A percentile compares a stretch with the other conserved stretches of the same genome.
Evolutionary conservation across 768 basidiomycete species (phyloP).

Genomic region (Podaxis sp.): DNA sequence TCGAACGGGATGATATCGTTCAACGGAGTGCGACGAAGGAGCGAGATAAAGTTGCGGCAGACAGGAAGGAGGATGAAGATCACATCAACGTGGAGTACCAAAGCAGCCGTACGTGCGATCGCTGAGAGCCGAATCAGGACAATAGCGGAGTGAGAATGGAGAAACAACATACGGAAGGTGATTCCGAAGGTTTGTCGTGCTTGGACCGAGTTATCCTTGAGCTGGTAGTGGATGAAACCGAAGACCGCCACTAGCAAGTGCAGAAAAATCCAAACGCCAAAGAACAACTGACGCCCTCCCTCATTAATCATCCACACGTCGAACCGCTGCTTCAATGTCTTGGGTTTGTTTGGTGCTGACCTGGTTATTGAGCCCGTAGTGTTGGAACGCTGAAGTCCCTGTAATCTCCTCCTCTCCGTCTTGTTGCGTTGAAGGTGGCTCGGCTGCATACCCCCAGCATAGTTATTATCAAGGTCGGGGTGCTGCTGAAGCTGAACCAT

Average conservation of each 20-base stretch:
- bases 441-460: slow-evolving; percentile 31
- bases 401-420: slow-evolving; percentile 78
- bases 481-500: slow-evolving; percentile 48
- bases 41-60: slow-evolving; percentile 92
- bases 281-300: slow-evolving; percentile 78
- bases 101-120: slow-evolving; percentile 85
- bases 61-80: slow-evolving; percentile 93
- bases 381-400: slow-evolving; percentile 75
- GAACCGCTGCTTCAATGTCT: slow-evolving; percentile 44
- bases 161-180: slow-evolving; percentile 65
- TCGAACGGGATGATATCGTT: slow-evolving; percentile 91
- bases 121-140: slow-evolving; percentile 48
- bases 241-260: slow-evolving; percentile 77
- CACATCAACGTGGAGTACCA: slow-evolving; percentile 88
- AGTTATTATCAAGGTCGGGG: slow-evolving; percentile 39
- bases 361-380: slow-evolving; percentile 32
- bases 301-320: slow-evolving; percentile 94
- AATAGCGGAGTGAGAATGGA: slow-evolving; percentile 16
- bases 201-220: slow-evolving; percentile 73
- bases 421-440: slow-evolving; percentile 78
- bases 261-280: slow-evolving; percentile 76
- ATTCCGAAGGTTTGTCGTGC: slow-evolving; percentile 74
- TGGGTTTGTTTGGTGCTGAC: slow-evolving; percentile 33
- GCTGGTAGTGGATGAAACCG: slow-evolving; percentile 73
- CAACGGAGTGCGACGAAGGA: slow-evolving; percentile 83